These are phyloP conservation scores for Xerophyta viscosa DNA, from an alignment of 106 monocot species.

Conservation along the genomic window DNA sequence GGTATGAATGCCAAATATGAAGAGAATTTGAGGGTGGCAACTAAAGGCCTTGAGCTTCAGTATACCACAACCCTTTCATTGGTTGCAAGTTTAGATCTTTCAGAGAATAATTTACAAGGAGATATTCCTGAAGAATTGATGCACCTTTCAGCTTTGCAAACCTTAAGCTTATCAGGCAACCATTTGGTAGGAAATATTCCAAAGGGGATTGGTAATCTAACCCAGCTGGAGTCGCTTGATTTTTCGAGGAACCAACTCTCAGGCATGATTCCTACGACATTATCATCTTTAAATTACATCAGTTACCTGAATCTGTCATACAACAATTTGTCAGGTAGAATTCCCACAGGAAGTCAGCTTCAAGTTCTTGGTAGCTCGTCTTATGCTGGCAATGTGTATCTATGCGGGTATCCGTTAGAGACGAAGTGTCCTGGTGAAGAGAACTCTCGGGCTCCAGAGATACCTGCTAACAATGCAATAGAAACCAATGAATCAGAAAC, in stretches of 20 bases:
- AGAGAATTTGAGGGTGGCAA: neutral
- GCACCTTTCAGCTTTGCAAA: neutral
- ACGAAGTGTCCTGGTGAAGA: constrained; percentile 3
- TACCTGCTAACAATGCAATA: neutral
- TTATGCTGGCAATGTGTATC: neutral
- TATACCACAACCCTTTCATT: neutral
- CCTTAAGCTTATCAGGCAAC: constrained; percentile 7
- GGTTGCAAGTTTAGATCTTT: neutral
- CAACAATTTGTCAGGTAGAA: constrained; percentile 14
- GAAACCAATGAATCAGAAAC: neutral
- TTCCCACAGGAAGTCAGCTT: constrained; percentile 10
- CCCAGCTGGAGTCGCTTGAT: constrained; percentile 1
- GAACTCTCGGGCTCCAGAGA: neutral
- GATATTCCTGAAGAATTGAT: constrained; percentile 3
- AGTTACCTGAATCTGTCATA: neutral
- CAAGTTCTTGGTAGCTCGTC: neutral
- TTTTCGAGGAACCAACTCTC: constrained; percentile 2
- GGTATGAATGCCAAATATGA: neutral
- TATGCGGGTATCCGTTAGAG: constrained; percentile 7
- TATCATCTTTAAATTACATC: neutral
- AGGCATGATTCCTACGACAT: constrained; percentile 3
- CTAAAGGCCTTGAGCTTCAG: neutral
- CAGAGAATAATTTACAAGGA: neutral
- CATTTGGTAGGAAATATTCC: constrained; percentile 5
- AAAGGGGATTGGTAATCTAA: neutral